Conservation (phyloP, 2,329 filamentous ascomycete species). For the Penicillium sp. region DNA sequence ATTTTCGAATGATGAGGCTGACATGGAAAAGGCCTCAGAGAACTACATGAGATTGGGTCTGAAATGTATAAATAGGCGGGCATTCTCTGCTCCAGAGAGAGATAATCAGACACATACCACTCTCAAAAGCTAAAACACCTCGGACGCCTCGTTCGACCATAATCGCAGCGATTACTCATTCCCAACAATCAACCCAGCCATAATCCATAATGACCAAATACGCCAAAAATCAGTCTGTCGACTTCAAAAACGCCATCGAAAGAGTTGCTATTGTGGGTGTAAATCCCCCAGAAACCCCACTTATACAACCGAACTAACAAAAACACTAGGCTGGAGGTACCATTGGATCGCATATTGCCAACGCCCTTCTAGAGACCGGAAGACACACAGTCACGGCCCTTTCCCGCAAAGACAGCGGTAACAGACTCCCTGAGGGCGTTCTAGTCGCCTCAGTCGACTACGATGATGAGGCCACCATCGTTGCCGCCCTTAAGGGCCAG, state of each 20-base stretch:
- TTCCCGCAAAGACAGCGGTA: slow-evolving; percentile 46
- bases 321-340: slow-evolving; percentile 34
- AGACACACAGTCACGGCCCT: slow-evolving; percentile 55
- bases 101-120: background rate
- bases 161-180: no score
- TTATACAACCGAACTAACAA: slow-evolving; percentile 10
- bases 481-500: slow-evolving; percentile 54
- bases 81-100: background rate
- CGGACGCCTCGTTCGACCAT: background rate
- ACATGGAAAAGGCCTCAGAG: background rate
- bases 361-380: slow-evolving; percentile 46
- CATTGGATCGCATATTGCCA: slow-evolving; percentile 30
- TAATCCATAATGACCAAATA: slow-evolving; percentile 24
- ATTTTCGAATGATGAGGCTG: background rate
- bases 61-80: background rate
- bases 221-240: slow-evolving; percentile 24
- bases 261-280: slow-evolving; percentile 43
- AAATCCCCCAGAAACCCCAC: background rate
- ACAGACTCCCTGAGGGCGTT: slow-evolving; percentile 48
- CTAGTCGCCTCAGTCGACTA: slow-evolving; percentile 50
- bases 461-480: slow-evolving; percentile 45
- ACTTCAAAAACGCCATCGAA: slow-evolving; percentile 35
- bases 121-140: background rate
- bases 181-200: background rate
- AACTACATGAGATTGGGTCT: background rate